Evolutionary conservation across 2,329 filamentous ascomycete species (phyloP).

Genomic region (Dactylellina cionopaga): DNA sequence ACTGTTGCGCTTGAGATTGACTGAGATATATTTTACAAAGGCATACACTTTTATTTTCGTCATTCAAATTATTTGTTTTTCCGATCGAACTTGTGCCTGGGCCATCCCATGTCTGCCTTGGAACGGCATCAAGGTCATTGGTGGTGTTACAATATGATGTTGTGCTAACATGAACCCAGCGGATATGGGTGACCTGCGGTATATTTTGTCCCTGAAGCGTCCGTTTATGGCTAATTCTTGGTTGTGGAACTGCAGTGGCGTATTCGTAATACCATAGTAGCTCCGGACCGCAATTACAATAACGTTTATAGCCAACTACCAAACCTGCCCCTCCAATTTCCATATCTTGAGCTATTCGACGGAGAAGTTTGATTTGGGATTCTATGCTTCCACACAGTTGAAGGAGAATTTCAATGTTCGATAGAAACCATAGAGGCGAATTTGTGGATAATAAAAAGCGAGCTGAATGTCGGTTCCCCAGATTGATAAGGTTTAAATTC

Average conservation of each 20-base stretch:
- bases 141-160: too few species aligned
- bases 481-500: conserved; percentile 4
- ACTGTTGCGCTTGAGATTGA: too few species aligned
- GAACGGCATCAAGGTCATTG: too few species aligned
- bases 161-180: not conserved
- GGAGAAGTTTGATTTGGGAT: not conserved
- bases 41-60: too few species aligned
- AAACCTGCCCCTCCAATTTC: not conserved
- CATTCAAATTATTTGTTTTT: too few species aligned
- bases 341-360: not conserved
- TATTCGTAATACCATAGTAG: not conserved
- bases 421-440: not conserved
- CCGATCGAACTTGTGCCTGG: too few species aligned
- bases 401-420: not conserved
- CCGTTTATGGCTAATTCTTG: not conserved
- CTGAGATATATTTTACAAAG: too few species aligned
- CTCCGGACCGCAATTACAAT: not conserved
- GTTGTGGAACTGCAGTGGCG: not conserved
- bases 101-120: too few species aligned
- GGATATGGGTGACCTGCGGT: not conserved
- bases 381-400: not conserved
- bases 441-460: not conserved
- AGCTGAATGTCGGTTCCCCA: not conserved
- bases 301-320: not conserved
- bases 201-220: not conserved